Base-by-base conservation (phyloP, 2,329 filamentous ascomycete genomes). In the Penicillium sp. region DNA sequence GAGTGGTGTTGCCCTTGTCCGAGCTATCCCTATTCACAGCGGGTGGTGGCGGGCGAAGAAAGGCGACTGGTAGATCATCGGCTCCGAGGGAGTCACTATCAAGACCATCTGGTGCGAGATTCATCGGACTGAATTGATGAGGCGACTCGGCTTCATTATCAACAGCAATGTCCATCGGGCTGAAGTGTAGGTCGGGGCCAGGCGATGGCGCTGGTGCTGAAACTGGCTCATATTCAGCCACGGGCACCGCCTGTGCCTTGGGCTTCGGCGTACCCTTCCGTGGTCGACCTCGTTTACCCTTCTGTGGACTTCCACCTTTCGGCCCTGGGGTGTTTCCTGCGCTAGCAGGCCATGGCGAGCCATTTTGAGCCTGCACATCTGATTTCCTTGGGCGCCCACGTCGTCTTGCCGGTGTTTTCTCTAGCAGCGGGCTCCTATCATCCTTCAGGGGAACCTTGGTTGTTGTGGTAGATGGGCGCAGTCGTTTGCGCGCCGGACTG, bases 331-430 rank as follows among this genome's bases (percentile, higher is more conserved):
- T 57, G 13, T 57, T 47, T 6, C 65, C 66, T 20, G 63, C 60
- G 42, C 59, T 66, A 24, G 57, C 60, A 42, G 57, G 51, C 44
- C 44, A 59, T 7, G 69, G 69, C 4, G 69, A 69, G 26, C 66
- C 63, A 53, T 66, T 66, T 31, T 59, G 56, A 22, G 54, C 46
- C 32, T 50, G 54, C 7, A 58, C 56, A 40, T 64, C 63, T 22
- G 72, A 70, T 53, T 74, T 75, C 37, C 68, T 65, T 27, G 71
- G 69, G 35, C 72, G 64, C 16, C 71, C 71, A 58, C 68, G 67
- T 37, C 63, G 63, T 55, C 62, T 66, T 51, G 67, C 69, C 1
- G 72, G 70, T 0, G 71, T 70, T 23, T 63, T 61, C 16, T 63
- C 61, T n/a, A 44, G 46, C 37, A 58, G 40, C 1, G 60, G 54